A percentile compares a stretch with the other conserved stretches of the same genome.
Evolutionary conservation across 768 basidiomycete genomes (phyloP).

Genomic region (Sutorius australiensis): DNA sequence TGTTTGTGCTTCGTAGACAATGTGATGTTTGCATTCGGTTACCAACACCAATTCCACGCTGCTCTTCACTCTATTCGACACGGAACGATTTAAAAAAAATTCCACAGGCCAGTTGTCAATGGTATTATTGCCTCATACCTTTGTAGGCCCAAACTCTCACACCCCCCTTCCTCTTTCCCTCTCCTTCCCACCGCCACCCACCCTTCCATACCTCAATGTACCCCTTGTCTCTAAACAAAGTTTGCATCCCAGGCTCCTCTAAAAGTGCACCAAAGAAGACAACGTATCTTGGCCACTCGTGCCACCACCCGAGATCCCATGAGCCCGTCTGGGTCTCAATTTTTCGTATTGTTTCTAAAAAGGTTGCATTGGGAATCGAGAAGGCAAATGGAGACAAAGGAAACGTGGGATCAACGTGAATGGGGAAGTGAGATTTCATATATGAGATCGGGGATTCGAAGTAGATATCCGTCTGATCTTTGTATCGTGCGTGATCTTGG

Average conservation of each 20-base stretch:
- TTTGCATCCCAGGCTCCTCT: slow-evolving; percentile 43
- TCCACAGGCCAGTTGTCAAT: neutral
- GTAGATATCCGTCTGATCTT: slow-evolving; percentile 80
- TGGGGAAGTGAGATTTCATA: slow-evolving; percentile 64
- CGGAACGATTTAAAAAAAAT: neutral
- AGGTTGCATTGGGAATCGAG: slow-evolving; percentile 44
- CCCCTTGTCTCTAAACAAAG: slow-evolving; percentile 47
- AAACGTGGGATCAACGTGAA: slow-evolving; percentile 54
- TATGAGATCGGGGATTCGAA: slow-evolving; percentile 69
- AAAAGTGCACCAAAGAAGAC: slow-evolving; percentile 83
- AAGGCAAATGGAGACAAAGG: slow-evolving; percentile 57
- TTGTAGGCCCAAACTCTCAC: slow-evolving; percentile 61
- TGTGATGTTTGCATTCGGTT: neutral
- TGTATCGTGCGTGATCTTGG: slow-evolving; percentile 54
- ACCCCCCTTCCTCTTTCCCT: slow-evolving; percentile 57
- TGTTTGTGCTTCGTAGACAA: slow-evolving; percentile 7
- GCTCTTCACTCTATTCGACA: neutral
- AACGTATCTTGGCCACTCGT: slow-evolving; percentile 80
- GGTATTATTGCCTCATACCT: neutral
- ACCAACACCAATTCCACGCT: neutral
- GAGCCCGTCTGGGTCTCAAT: slow-evolving; percentile 28
- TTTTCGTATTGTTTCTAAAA: slow-evolving; percentile 18
- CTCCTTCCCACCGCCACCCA: slow-evolving; percentile 75
- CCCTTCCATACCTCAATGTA: slow-evolving; percentile 63
- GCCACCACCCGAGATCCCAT: slow-evolving; percentile 46